These are phyloP conservation scores for Combretum micranthum DNA, from an alignment of 345 rosid species.

Conservation along the genomic window DNA sequence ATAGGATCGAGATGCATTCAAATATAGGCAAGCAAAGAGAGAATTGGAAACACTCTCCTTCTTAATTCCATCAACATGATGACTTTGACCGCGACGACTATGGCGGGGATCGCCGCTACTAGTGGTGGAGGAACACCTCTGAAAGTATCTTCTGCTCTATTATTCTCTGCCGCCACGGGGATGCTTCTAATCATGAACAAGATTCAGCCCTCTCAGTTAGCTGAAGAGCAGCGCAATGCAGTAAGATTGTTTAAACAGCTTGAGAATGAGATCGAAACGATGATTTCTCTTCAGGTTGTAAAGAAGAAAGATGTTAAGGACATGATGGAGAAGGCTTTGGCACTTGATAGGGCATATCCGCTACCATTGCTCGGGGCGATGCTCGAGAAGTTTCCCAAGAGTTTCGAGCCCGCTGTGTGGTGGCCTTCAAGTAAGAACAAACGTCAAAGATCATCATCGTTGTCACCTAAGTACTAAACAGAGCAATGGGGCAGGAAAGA, in stretches of 20 bases:
- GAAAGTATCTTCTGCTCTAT: no score
- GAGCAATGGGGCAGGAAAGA: not conserved
- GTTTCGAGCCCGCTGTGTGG: constrained; percentile 26
- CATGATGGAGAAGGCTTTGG: constrained; percentile 27
- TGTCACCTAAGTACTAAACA: not conserved
- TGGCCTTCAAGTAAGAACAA: constrained; percentile 17
- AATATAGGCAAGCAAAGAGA: not conserved
- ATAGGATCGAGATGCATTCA: not conserved
- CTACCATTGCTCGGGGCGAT: constrained; percentile 31
- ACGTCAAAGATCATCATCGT: not conserved
- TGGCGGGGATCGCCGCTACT: not conserved
- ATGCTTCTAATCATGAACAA: constrained; percentile 11
- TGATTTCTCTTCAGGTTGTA: not conserved
- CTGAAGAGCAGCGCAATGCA: no score
- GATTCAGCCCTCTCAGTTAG: no score
- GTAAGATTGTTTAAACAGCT: no score
- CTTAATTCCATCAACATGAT: constrained; percentile 4
- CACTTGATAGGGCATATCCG: constrained; percentile 39
- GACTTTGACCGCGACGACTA: not conserved
- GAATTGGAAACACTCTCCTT: not conserved
- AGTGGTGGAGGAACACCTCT: no score
- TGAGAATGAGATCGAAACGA: no score
- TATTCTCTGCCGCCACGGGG: constrained; percentile 13
- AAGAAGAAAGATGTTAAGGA: constrained; percentile 7
- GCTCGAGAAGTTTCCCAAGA: constrained; percentile 26